Evolutionary conservation across 495 filamentous ascomycete species (phyloP).

Genomic region (Penicillium ucsense): DNA sequence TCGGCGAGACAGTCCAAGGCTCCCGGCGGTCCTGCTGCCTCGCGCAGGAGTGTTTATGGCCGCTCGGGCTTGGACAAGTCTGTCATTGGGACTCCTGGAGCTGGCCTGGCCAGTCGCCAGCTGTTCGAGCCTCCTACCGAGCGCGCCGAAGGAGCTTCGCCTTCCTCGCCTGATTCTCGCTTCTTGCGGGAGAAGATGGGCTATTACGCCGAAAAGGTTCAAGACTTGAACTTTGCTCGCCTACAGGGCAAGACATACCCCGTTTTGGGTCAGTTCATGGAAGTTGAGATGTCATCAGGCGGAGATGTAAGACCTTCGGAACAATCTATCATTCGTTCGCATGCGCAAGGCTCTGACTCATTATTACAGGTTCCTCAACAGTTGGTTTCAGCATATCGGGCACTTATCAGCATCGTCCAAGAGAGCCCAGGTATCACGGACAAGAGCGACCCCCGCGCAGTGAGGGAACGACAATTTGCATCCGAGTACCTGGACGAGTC

Average conservation of each 20-base stretch:
- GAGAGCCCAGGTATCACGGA: constrained; percentile 50
- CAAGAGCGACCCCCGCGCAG: constrained; percentile 40
- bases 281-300: constrained; percentile 56
- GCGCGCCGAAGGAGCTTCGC: constrained; percentile 28
- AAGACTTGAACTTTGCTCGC: constrained; percentile 61
- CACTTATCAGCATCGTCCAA: constrained; percentile 60
- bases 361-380: constrained; percentile 46
- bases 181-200: constrained; percentile 72
- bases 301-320: constrained; percentile 43
- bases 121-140: constrained; percentile 62
- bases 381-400: constrained; percentile 67
- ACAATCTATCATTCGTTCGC: neutral
- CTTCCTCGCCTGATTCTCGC: constrained; percentile 52
- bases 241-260: constrained; percentile 56
- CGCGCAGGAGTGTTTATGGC: constrained; percentile 58
- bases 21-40: constrained; percentile 22
- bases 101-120: constrained; percentile 42
- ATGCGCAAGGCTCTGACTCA: neutral
- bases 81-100: constrained; percentile 68
- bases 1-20: constrained; percentile 37
- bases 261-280: constrained; percentile 60
- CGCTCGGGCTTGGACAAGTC: constrained; percentile 64
- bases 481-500: constrained; percentile 62
- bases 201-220: constrained; percentile 65
- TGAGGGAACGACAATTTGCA: constrained; percentile 70